Evolutionary conservation across 1,139 yeast genomes (phyloP).

Genomic region (Candida anutae): DNA sequence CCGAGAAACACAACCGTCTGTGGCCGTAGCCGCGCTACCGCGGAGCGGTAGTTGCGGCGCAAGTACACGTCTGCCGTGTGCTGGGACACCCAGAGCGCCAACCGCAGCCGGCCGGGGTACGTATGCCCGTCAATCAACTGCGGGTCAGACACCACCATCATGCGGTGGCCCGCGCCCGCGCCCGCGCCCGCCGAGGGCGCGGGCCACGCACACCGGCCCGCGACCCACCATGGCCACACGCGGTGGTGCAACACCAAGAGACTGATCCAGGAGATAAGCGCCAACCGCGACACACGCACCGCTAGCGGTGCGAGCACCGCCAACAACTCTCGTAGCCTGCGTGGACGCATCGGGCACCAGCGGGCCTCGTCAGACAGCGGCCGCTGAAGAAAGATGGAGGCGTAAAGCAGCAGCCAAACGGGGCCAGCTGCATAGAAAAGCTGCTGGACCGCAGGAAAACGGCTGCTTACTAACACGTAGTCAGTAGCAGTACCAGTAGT

Average conservation of each 20-base stretch:
- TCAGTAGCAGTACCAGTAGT: too few species aligned
- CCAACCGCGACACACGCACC: constrained; percentile 5
- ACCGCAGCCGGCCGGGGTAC: constrained; percentile 48
- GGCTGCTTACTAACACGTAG: too few species aligned
- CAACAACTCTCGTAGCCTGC: too few species aligned
- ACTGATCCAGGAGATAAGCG: constrained; percentile 19
- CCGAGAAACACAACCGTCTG: constrained; percentile 77
- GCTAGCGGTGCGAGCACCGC: too few species aligned
- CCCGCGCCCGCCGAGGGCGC: not conserved
- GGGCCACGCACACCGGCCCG: constrained; percentile 31
- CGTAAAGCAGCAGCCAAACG: too few species aligned
- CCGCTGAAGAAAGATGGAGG: too few species aligned
- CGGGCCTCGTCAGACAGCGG: too few species aligned
- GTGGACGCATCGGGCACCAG: too few species aligned
- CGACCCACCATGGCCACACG: constrained; percentile 19
- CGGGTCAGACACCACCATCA: constrained; percentile 84
- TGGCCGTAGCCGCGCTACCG: constrained; percentile 58
- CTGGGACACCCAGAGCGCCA: constrained; percentile 39
- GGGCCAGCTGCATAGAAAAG: too few species aligned
- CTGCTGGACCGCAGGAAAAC: too few species aligned
- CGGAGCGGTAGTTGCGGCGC: constrained; percentile 62
- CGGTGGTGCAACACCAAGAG: constrained; percentile 29
- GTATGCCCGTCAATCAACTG: constrained; percentile 80
- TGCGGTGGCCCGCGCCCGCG: constrained; percentile 28
- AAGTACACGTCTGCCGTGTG: constrained; percentile 67